A percentile compares a stretch with the other conserved stretches of the same genome.
Conservation (phyloP, 768 basidiomycete genomes). For the Boletus reticulatus region DNA sequence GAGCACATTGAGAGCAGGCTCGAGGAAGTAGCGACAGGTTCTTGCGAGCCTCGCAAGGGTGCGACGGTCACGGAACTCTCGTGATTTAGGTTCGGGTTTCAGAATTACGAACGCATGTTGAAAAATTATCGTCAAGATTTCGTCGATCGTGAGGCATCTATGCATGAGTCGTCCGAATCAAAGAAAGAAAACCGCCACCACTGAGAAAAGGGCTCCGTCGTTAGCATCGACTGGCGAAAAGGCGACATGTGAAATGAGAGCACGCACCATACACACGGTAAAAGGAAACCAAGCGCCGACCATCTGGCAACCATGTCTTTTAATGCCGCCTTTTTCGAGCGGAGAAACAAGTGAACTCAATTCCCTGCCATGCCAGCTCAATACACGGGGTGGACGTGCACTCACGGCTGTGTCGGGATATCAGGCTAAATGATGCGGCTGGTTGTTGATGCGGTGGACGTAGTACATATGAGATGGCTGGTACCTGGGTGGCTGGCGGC, state of each 20-base stretch:
- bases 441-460: slow-evolving; percentile 7
- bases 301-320: neutral
- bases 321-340: slow-evolving; percentile 21
- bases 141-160: slow-evolving; percentile 33
- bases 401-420: slow-evolving; percentile 14
- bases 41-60: slow-evolving; percentile 34
- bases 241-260: slow-evolving; percentile 2
- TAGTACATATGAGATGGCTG: slow-evolving; percentile 12
- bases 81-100: slow-evolving; percentile 29
- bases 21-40: slow-evolving; percentile 29
- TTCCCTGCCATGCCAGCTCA: neutral
- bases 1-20: slow-evolving; percentile 32
- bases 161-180: slow-evolving; percentile 26
- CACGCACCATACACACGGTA: slow-evolving; percentile 26
- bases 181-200: slow-evolving; percentile 13
- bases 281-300: slow-evolving; percentile 13
- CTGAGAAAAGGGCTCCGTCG: neutral
- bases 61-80: slow-evolving; percentile 28
- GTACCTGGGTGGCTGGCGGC: slow-evolving; percentile 7
- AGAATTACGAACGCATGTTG: slow-evolving; percentile 27
- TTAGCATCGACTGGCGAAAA: neutral
- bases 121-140: slow-evolving; percentile 32
- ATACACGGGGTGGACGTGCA: neutral
- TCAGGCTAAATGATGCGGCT: slow-evolving; percentile 16
- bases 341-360: slow-evolving; percentile 15